Base-by-base conservation (phyloP, 176 grass and related monocot species). In the Aechmea fasciata region DNA sequence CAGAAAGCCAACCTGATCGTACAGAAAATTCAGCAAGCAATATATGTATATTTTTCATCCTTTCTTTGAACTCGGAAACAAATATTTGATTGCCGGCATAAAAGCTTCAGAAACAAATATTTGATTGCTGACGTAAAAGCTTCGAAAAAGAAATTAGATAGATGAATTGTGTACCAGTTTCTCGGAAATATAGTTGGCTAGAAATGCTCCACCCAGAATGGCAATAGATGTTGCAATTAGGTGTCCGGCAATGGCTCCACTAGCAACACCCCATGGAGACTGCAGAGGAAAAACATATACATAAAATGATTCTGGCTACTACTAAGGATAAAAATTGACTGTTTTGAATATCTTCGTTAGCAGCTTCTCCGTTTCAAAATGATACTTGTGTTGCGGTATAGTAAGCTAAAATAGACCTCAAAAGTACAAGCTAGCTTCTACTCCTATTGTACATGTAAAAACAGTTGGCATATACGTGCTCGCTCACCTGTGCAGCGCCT, bases 101-200 rank as follows among this genome's bases (percentile, higher is more conserved):
- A 18, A 47, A 59, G 3, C 19, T 2, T 1, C 17, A 7, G 1
- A 10, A n/a, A 10, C 15, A 7, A 48, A 17, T 11, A 75, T 55
- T 28, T 14, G 3, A 6, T 47, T 15, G 25, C 63, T 22, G 61
- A 3, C 12, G 69, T 10, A 68, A 18, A 47, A 59, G 3, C 19
- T 2, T 1, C 17, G 11, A 1, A 10, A n/a, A 10, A 17, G 65
- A 11, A 10, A 64, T 28, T 71, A 11, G 26, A 51, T 18, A 25
- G 69, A 63, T 62, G 47, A 54, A 52, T 33, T 50, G 52, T 66
- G 25, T 87, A 97, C 93, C 76, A 92, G 77, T 70, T 97, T 97
- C 74, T 92, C 94, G 50, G 94, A 97, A 52, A 97, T 82, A 67
- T 97, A 97, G 50, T 87, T 97, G 13, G 84, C 89, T 33, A 97